Base-by-base conservation (phyloP, 169 alveolate species). In the Amoebophrya sp. region DNA sequence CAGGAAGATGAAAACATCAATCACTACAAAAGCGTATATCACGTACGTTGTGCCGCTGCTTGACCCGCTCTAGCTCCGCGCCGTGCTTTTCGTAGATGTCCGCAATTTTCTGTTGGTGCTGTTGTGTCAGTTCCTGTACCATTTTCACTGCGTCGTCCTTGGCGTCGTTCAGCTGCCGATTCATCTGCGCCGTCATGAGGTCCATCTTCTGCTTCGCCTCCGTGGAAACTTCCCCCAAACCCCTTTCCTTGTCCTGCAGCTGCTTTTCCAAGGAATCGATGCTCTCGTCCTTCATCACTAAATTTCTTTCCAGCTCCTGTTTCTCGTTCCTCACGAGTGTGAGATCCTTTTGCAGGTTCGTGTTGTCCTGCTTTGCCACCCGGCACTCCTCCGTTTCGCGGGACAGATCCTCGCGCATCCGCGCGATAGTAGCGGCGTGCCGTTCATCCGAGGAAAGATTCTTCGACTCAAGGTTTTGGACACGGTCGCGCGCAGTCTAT, bases 91-190 rank as follows among this genome's bases (percentile, higher is more conserved):
- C 83, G 83, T 66, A 66, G 35, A 66, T 66, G 35, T 66, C 83
- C 35, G 32, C 32, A 1, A 66, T 66, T n/a, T 66, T 66, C 83
- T 66, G 83, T 25, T 66, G 83, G 83, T 66, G 83, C 83, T 66
- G 83, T 25, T 66, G 83, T 1, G 83, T 66, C 35, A 66, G 83
- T 25, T 66, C 83, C 32, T 66, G 83, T 47, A 66, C 83, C 83
- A 66, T 66, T 25, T 66, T 66, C 38, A 66, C 83, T 1, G 83
- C 83, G 83, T 66, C 83, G 83, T 66, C 83, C 35, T 66, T 66
- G 7, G 83, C 83, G 35, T 66, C 83, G 32, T 66, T 66, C 83
- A 66, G 83, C 83, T 66, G 83, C 83, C 18, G 1, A 25, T 7
- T 66, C 83, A 66, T 66, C 35, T 66, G 83, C 10, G 83, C 83